Evolutionary conservation across 208 protist genomes (phyloP), one percentile per base, ranked within the genome.

Genomic region (Trypanosoma scelopori): DNA sequence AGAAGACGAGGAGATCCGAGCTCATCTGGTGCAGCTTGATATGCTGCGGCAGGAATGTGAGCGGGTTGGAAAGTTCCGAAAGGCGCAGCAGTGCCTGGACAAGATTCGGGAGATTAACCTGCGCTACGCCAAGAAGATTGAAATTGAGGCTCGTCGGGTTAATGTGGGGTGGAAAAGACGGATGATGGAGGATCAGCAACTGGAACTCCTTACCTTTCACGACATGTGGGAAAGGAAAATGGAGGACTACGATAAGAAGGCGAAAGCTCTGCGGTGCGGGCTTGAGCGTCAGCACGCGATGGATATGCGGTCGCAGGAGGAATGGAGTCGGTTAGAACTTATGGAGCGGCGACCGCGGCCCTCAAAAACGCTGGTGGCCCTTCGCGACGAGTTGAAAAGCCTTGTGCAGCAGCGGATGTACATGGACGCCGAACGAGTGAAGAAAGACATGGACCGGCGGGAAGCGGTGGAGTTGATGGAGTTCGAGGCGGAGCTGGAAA

Each of bases 31-130:
- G 4, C 64, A 81, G 23, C 66, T 89, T 28, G 83, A 89, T 62
- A 32, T 23, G 0, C 58, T 82, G 6, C 83, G 83, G 11, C 66
- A 71, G 47, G 79, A 83, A 61, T 80, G 77, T 48, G 83, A 79
- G 13, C 45, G 27, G 1, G 49, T 45, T 11, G 83, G 83, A 13
- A 43, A 72, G 12, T 86, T 69, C 58, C 50, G 35, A 27, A 60
- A 69, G 12, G 83, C 83, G 20, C 65, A 84, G 48, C 49, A 51
- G 46, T 89, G 83, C 67, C 35, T 86, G 28, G 73, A 77, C 27
- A 67, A 71, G 30, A 86, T 86, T 64, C 60, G 82, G 28, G 79
- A 84, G 32, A 49, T 69, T 4, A 69, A 84, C 39, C 71, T 74
- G 27, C 52, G 76, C 20, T 81, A 84, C 22, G 80, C 73, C n/a